Conservation (phyloP, 768 basidiomycete genomes). For the Ephemerocybe angulata region DNA sequence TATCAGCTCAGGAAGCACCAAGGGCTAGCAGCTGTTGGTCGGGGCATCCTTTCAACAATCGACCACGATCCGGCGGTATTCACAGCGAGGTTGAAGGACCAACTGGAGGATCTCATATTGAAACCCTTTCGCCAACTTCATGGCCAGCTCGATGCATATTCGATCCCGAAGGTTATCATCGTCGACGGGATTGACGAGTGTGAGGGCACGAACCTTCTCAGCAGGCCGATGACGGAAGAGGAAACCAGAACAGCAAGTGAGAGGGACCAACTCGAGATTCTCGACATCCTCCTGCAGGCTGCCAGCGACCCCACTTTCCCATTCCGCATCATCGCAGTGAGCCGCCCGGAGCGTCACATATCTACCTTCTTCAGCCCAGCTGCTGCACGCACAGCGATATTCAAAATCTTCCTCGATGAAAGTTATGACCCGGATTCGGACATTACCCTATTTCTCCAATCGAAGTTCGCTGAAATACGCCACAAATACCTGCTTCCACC, state of each 20-base stretch:
- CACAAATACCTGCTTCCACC: conserved; percentile 1
- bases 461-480: not conserved
- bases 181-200: conserved; percentile 14
- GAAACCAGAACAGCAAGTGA: not conserved
- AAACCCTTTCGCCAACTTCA: not conserved
- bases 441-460: not conserved
- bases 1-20: no score
- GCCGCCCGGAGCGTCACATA: conserved; percentile 6
- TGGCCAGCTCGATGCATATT: not conserved
- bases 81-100: not conserved
- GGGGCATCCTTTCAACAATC: not conserved
- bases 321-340: conserved; percentile 5
- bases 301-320: not conserved
- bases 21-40: no score
- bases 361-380: not conserved
- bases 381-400: not conserved
- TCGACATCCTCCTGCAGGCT: conserved; percentile 2
- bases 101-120: not conserved
- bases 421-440: not conserved
- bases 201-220: not conserved
- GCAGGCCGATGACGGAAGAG: no score
- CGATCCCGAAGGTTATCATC: conserved; percentile 1
- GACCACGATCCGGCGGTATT: not conserved
- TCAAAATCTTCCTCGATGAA: conserved; percentile 4
- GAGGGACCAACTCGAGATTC: conserved; percentile 1